Base-by-base conservation (phyloP, 2,329 filamentous ascomycete species). In the Penicillium sp. region DNA sequence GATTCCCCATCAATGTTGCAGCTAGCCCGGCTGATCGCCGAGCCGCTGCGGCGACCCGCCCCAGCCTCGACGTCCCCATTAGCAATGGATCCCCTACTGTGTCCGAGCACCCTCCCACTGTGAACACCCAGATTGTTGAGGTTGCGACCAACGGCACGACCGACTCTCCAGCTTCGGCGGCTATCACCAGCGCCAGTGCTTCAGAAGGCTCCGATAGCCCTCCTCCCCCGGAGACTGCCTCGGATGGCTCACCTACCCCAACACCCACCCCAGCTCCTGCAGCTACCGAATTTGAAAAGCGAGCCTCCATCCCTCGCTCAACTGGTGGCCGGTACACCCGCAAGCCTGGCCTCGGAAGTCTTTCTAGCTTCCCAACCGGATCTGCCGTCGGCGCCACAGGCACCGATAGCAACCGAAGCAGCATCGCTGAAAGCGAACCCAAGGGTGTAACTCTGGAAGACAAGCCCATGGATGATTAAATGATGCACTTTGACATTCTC, bases 1-100 rank as follows among this genome's bases (percentile, higher is more conserved):
- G 92, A 41, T 97, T 96, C 80, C 95, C 91, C 1, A 89, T 97
- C 63, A 83, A 86, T 63, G 86, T 90, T 6, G 86, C n/a, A 10
- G 35, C 84, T 63, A 84, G 77, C 67, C 87, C 84, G 59, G 77
- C 80, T 55, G 79, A 77, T 59, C 79, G 72, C 55, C 68, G 73
- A 68, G 66, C 85, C 52, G 79, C 80, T 41, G 75, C 31, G 13
- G 14, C 31, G 13, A 84, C 19, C 81, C 41, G 31, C 62, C 79
- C 86, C 47, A 95, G 90, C 69, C 83, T 97, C 2, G 91, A 96
- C 67, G 92, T 97, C 3, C 93, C 93, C 3, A 84, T 84, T 48
- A 83, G 78, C 58, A 80, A 83, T 41, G 77, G 80, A 27, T 70
- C 69, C 57, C 71, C 78, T 63, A 70, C 80, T 63, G 66, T 73